Evolutionary conservation across 2,329 filamentous ascomycete genomes (phyloP), one percentile per base, ranked within the genome.

Genomic region (Talaromyces sp.): DNA sequence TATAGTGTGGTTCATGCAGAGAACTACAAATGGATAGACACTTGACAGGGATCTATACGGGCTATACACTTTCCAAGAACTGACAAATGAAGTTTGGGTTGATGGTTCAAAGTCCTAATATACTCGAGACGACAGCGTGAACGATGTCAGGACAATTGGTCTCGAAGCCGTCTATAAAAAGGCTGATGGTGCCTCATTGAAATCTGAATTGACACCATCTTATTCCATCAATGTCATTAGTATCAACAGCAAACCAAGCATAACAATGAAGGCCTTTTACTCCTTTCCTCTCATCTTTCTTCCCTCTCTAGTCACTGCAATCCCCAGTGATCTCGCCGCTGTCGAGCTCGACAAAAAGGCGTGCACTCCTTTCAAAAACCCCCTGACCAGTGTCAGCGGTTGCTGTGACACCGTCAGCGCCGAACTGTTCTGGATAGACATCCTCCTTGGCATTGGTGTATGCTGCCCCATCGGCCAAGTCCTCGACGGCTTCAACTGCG

Each of bases 351-450:
- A 63, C 39, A 57, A 45, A 31, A 57, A n/a, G n/a, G 52, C 61
- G 2, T 63, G 61, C 17, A 45, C 31, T 22, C 54, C 61, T 58
- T 63, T 39, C 41, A 58, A n/a, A 13, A 58, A 63, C 11, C 61
- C 61, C 13, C 3, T 58, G 1, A 63, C 61, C 25, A 63, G 58
- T 19, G 52, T 9, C 27, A 63, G n/a, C 31, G 61, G 61, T 57
- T 63, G 61, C 52, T 63, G 61, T 63, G 61, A 63, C 27, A 45
- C 33, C 27, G 41, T 63, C 8, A 47, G 50, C 37, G 52, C 61
- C n/a, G 19, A 63, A 27, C 61, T 63, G 27, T 63, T 63, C 61
- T 63, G 61, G 61, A 13, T 63, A 2, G 13, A 63, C 22, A 58
- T 63, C 19, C 49, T 63, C 31, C 61, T 63, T 6, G 61, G 41